Percentiles rank a stretch among this genome's conserved stretches.
These are phyloP conservation scores for Podila verticillata DNA, from an alignment of 192 early-diverging fungal species.

Conservation along the genomic window DNA sequence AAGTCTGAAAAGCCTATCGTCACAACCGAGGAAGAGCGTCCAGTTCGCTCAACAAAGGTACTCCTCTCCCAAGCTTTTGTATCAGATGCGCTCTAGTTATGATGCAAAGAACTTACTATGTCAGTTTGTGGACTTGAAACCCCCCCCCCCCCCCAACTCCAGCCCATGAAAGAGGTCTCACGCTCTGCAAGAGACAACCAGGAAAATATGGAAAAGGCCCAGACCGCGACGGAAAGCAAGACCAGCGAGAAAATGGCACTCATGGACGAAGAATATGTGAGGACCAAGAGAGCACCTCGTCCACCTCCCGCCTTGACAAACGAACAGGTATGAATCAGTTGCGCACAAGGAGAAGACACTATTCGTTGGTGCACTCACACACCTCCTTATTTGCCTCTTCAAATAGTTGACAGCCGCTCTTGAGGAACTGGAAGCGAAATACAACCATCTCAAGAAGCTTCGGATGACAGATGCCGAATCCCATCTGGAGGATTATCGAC, in stretches of 20 bases:
- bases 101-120: no score
- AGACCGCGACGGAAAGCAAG: background rate
- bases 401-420: slow-evolving; percentile 15
- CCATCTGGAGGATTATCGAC: slow-evolving; percentile 25
- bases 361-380: no score
- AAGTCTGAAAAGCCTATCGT: background rate
- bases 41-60: background rate
- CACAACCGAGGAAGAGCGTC: background rate
- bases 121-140: no score
- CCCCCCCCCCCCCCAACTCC: no score
- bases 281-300: background rate
- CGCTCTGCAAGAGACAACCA: slow-evolving; percentile 4
- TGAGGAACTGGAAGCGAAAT: slow-evolving; percentile 30
- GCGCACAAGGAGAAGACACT: no score
- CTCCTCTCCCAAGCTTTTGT: no score
- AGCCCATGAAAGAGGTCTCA: background rate
- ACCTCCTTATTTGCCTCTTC: background rate
- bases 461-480: slow-evolving; percentile 32
- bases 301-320: background rate
- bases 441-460: slow-evolving; percentile 39
- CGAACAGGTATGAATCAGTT: background rate
- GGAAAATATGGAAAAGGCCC: background rate
- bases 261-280: slow-evolving; percentile 1
- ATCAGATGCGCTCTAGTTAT: no score
- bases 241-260: background rate